Base-by-base conservation (phyloP, 1,139 yeast species). In the Diutina mesorugosa region DNA sequence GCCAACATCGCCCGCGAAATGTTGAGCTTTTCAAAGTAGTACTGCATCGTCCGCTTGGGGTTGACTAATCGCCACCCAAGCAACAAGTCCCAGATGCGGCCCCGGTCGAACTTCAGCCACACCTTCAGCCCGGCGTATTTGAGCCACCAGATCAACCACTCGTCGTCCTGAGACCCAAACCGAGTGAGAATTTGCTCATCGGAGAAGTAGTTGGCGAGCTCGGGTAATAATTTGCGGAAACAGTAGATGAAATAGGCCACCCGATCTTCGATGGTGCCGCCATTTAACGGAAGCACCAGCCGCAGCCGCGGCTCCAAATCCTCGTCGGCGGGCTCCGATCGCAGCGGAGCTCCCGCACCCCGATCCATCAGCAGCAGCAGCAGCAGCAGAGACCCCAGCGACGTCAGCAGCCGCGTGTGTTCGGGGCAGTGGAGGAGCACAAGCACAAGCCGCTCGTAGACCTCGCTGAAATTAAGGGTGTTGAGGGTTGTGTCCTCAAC, bases 131-230 rank as follows among this genome's bases (percentile, higher is more conserved):
- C 97, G 65, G 89, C 81, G 77, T 89, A 90, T 66, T 90, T 89
- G 61, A 90, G 74, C 97, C 97, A 91, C 96, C 97, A 91, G 47
- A 89, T 78, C 46, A 90, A 73, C 97, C 97, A 91, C 65, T 87
- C 95, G 63, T 88, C 95, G 63, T 89, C 91, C 57, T 80, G 78
- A 55, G 81, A 73, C 48, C 84, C 85, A 61, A 80, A 74, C 54
- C 84, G 79, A 57, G 81, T 76, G 56, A 87, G 70, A 47, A 87
- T 81, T 60, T 87, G 93, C 64, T 91, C 97, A 64, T 90, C 96
- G 54, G 83, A 85, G 62, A 91, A 81, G 61, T 83, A 88, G 59
- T 79, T 81, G 56, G 89, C 84, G 55, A 91, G 69, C 63, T 89
- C 97, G 1, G 97, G 97, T 56, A 88, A 70, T 52, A 78, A 72